A percentile compares a stretch with the other conserved stretches of the same genome.
Conservation (phyloP, 163 green algal species). For the Scenedesmus sp. region DNA sequence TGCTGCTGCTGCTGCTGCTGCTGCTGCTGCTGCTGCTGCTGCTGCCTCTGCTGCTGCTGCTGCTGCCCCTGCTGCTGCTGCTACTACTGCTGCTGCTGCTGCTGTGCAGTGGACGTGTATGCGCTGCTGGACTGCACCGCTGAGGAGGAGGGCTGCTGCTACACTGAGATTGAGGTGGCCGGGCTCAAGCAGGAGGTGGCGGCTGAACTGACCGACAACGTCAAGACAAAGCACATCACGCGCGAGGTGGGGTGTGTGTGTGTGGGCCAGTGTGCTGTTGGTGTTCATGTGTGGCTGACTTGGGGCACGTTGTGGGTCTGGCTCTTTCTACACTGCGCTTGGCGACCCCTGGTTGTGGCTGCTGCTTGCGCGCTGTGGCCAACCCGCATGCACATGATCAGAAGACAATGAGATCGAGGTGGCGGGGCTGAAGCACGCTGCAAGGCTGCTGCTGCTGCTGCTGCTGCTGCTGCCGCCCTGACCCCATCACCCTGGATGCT, state of each 20-base stretch:
- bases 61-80: not conserved
- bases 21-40: not conserved
- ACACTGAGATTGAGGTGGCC: not conserved
- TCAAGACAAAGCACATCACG: not conserved
- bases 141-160: not conserved
- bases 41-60: not conserved
- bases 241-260: not conserved
- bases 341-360: no score
- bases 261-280: no score
- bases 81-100: constrained; percentile 20
- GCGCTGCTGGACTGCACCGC: not conserved
- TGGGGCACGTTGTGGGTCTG: no score
- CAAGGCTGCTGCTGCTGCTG: no score
- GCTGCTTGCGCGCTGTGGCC: no score
- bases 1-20: not conserved
- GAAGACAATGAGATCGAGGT: no score
- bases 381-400: no score
- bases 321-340: no score
- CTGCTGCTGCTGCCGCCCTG: no score
- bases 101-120: not conserved
- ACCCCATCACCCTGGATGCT: no score
- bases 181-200: not conserved
- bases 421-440: no score
- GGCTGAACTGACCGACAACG: not conserved
- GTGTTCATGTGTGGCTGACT: no score